phyloP scores from a whole-genome alignment of 2,329 filamentous ascomycete species.

The Macroventuria anomochaeta region DNA sequence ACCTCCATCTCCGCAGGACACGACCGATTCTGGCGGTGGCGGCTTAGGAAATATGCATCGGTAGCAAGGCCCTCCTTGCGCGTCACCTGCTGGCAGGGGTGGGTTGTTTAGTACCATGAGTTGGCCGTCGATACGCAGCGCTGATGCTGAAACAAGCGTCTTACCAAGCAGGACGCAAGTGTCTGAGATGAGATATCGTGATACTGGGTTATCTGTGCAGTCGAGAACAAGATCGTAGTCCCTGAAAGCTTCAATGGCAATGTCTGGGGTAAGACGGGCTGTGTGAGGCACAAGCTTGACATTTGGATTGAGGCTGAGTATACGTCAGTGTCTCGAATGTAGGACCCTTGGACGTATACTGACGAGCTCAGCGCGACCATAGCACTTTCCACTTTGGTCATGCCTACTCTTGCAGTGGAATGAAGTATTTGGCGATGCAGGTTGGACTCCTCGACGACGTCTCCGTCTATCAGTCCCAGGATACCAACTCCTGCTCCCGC shows the following conservation, averaged over 20 bases:
- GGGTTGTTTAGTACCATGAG: conserved; percentile 87
- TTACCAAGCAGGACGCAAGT: conserved; percentile 80
- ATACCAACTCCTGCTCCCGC: conserved; percentile 86
- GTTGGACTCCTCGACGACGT: conserved; percentile 87
- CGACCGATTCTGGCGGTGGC: conserved; percentile 80
- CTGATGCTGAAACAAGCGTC: conserved; percentile 86
- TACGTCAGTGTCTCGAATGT: conserved; percentile 13
- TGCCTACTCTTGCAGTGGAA: conserved; percentile 71
- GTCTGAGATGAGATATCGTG: conserved; percentile 92
- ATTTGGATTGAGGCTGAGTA: conserved; percentile 72
- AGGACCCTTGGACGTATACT: conserved; percentile 28
- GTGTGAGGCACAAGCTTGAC: conserved; percentile 68
- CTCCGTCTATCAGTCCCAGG: conserved; percentile 85
- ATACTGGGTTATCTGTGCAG: conserved; percentile 92
- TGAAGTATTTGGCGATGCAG: conserved; percentile 92
- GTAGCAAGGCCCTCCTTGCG: conserved; percentile 81
- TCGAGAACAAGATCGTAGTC: conserved; percentile 86
- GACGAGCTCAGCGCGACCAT: conserved; percentile 53
- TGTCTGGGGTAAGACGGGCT: conserved; percentile 70
- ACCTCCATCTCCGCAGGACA: conserved; percentile 90
- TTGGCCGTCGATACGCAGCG: conserved; percentile 87
- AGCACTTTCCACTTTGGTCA: conserved; percentile 80
- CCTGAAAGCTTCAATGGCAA: conserved; percentile 69
- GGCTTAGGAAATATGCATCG: conserved; percentile 90
- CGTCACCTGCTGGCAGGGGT: conserved; percentile 64